Evolutionary conservation across 495 filamentous ascomycete genomes (phyloP), one percentile per base, ranked within the genome.

Genomic region (Penicillium lagena): DNA sequence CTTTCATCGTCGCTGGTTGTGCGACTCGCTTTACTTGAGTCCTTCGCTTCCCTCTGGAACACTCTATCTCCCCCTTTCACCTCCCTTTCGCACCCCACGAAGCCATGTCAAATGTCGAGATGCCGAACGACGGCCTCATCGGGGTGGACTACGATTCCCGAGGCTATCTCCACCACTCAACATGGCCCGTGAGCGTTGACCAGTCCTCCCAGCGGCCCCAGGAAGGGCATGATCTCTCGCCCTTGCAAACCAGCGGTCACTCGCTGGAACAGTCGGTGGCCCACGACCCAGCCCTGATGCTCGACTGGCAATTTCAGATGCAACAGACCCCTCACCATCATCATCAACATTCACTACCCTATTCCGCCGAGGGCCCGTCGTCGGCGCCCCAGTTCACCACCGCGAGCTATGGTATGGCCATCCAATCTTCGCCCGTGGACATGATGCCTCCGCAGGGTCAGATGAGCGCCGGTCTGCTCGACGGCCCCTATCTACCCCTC

Each of bases 371-470:
- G 39, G 70, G 70, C 43, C 76, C 45, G 51, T 68, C 64, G 68
- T 76, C 67, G 66, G 80, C 67, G 51, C 71, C 58, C 46, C 79
- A 63, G 39, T 72, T 68, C 42, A 70, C 68, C 38, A 60, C 66
- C 37, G 56, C 63, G 7, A 64, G 63, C 44, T 79, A 71, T 64
- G 71, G 67, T 22, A 72, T 73, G 47, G 61, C 70, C 9, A 65
- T 77, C 45, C 75, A 79, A 37, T 63, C 77, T 12, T 77, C 82
- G 4, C 75, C 89, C 34, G 78, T 87, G 22, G 85, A 87, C 62
- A 72, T 86, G 42, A 79, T 87, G 44, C 69, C 84, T 12, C 74
- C 82, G n/a, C 81, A 86, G 52, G 76, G 72, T 28, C 67, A 80
- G 28, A 74, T 87, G 49, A 81, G 79, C 47, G 65, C 81, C 30